These are phyloP conservation scores for Beauveria pseudobassiana DNA, from an alignment of 2,329 filamentous ascomycete species.

Conservation along the genomic window DNA sequence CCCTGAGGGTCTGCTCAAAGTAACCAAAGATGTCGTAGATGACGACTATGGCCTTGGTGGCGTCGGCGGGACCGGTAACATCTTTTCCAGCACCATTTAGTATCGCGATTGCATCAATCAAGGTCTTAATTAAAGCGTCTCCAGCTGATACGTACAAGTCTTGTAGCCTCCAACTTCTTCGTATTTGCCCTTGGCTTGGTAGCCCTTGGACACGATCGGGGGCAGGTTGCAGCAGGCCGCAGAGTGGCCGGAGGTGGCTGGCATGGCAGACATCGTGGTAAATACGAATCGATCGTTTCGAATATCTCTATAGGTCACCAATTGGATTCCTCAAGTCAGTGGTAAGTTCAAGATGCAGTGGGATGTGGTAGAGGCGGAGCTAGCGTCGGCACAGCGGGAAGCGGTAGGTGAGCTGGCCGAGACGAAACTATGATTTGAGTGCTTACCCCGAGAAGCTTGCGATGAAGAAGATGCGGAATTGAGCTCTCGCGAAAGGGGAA, in stretches of 20 bases:
- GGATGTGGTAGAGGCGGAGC: neutral
- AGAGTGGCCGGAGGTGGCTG: slow-evolving; percentile 45
- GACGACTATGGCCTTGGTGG: slow-evolving; percentile 43
- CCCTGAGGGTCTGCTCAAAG: slow-evolving; percentile 65
- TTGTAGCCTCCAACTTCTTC: slow-evolving; percentile 49
- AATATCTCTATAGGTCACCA: neutral
- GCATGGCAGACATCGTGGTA: slow-evolving; percentile 39
- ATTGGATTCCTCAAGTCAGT: neutral
- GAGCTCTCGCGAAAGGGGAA: neutral
- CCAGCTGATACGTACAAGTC: slow-evolving; percentile 31
- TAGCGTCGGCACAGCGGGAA: neutral
- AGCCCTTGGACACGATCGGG: slow-evolving; percentile 48
- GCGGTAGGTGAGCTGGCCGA: neutral
- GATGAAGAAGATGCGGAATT: neutral
- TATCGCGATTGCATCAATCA: neutral
- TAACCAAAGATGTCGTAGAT: slow-evolving; percentile 59
- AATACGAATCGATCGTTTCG: neutral
- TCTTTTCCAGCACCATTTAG: slow-evolving; percentile 26
- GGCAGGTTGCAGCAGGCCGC: slow-evolving; percentile 52
- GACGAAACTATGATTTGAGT: neutral
- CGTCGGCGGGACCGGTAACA: slow-evolving; percentile 38
- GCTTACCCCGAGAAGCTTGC: neutral
- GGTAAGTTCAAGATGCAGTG: neutral
- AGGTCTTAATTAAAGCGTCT: too few species aligned
- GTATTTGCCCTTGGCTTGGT: slow-evolving; percentile 48